Percentiles rank a stretch among this genome's conserved stretches.
Conservation (phyloP, 2,329 filamentous ascomycete genomes). For the Leptodontidium sp. region DNA sequence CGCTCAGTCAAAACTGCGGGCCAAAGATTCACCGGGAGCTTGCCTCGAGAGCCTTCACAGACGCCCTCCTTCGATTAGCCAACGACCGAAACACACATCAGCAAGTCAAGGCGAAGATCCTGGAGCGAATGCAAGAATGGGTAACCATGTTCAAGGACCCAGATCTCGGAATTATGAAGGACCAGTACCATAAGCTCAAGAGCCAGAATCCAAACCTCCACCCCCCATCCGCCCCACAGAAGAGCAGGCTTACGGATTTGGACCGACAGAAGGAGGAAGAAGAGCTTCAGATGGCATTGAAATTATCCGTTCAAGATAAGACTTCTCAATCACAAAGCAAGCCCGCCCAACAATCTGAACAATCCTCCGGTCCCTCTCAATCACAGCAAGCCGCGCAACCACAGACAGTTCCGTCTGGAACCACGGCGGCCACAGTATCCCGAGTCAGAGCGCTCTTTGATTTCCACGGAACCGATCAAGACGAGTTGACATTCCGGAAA, state of each 20-base stretch:
- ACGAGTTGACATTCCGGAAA: constrained; percentile 95
- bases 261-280: constrained; percentile 97
- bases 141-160: constrained; percentile 92
- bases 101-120: constrained; percentile 95
- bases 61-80: constrained; percentile 88
- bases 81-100: constrained; percentile 95
- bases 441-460: constrained; percentile 93
- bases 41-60: constrained; percentile 80
- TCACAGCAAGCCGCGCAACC: constrained; percentile 52
- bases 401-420: constrained; percentile 76
- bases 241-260: constrained; percentile 86
- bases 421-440: constrained; percentile 95
- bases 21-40: constrained; percentile 74
- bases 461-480: constrained; percentile 91
- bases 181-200: constrained; percentile 90
- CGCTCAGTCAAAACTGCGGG: constrained; percentile 77
- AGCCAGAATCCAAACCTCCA: constrained; percentile 85
- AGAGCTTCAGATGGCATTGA: constrained; percentile 94
- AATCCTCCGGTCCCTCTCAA: constrained; percentile 50
- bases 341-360: constrained; percentile 47
- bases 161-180: constrained; percentile 96
- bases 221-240: constrained; percentile 90
- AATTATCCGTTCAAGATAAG: constrained; percentile 91
- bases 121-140: constrained; percentile 97
- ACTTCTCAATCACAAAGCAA: constrained; percentile 62